Base-by-base conservation (phyloP, 768 basidiomycete genomes). In the Crepidotus variabilis region DNA sequence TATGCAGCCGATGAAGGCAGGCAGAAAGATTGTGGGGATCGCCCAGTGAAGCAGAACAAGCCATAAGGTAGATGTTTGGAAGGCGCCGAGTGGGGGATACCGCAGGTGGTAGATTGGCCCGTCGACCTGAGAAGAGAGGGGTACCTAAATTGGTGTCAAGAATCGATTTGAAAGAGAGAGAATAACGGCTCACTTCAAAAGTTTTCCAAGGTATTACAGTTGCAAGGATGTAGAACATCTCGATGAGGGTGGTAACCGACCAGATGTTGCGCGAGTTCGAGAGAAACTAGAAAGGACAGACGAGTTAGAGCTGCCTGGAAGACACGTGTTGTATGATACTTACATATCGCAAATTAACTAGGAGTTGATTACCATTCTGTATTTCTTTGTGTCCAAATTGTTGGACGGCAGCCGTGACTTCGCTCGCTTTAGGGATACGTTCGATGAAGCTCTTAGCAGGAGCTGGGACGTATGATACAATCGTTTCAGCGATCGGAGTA, bases 261-360 rank as follows among this genome's bases (percentile, higher is more conserved):
- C 80, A 84, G 46, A 89, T 83, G 56, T 85, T 84, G 35, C 73
- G 75, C 1, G 87, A 83, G 59, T 82, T 82, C n/a, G 88, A 89
- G 9, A 88, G 72, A 52, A 82, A 80, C 87, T 82, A 54, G 9
- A 46, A 13, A 9, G n/a, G 52, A 24, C 2, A 52, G 58, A 32
- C 61, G 55, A 34, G 54, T 47, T 22, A 57, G 47, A 39, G 1
- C 24, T 33, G 60, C 58, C 21, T 23, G 6, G 50, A 33, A 20
- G 35, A 35, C 32, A 3, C 56, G 28, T 50, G 7, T 24, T 21
- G 49, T 47, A 32, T 18, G 52, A 2, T 50, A 71, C 73, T 55
- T 59, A 79, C 80, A 52, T 59, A 62, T 53, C 73, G 75, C 36
- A 77, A 57, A 33, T 68, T 64, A 22, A 68, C 62, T 16, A 79